These are phyloP conservation scores for Datura wrightii DNA, from an alignment of 257 asterid genomes.

Conservation along the genomic window DNA sequence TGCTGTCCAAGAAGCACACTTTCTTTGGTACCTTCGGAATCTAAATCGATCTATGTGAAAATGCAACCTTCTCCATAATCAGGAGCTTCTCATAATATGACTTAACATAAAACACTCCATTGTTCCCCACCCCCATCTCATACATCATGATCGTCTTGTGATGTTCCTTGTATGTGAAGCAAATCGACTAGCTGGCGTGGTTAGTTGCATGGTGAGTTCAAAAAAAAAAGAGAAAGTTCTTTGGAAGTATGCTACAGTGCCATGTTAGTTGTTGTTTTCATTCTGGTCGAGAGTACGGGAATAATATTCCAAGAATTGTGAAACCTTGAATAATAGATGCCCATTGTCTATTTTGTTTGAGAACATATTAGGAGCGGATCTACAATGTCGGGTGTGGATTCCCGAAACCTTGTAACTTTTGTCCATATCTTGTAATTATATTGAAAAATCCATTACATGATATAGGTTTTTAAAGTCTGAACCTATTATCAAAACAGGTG, in stretches of 20 bases:
- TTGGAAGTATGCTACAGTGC: not conserved
- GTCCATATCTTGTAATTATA: too few species aligned
- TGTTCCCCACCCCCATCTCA: not conserved
- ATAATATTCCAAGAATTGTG: not conserved
- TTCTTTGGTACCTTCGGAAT: conserved; percentile 4
- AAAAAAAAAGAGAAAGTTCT: not conserved
- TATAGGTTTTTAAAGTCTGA: too few species aligned
- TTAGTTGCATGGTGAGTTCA: not conserved
- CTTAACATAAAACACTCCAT: not conserved
- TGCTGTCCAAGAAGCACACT: not conserved
- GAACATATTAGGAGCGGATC: not conserved
- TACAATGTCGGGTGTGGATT: too few species aligned
- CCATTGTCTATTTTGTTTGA: not conserved
- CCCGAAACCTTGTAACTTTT: too few species aligned
- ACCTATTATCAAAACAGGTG: too few species aligned
- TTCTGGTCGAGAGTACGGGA: not conserved
- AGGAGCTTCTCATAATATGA: conserved; percentile 15
- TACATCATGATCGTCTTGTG: not conserved
- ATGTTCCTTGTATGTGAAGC: conserved; percentile 18
- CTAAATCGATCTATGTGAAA: not conserved
- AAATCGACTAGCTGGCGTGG: not conserved
- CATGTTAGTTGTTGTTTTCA: conserved; percentile 8
- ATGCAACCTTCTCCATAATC: conserved; percentile 25
- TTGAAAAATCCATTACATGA: too few species aligned
- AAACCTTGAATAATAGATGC: conserved; percentile 8